Base-by-base conservation (phyloP, 148 eudicot species). In the Fagopyrum homotropicum region DNA sequence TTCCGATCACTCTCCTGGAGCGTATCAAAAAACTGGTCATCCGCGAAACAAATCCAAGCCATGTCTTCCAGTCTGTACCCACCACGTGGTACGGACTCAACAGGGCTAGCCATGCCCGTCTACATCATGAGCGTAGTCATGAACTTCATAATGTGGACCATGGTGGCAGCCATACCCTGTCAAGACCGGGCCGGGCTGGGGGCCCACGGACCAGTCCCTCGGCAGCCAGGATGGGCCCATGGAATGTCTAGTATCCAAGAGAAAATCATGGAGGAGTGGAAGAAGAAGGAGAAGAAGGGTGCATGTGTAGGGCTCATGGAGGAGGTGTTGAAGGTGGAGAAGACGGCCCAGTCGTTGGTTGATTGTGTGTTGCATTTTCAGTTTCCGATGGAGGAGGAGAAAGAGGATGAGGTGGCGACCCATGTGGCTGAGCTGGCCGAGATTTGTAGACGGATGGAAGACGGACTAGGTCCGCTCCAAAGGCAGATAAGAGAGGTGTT, bases 231-330 rank as follows among this genome's bases (percentile, higher is more conserved):
- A 0, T 95, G 99, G 97, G 94, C 92, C 57, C 88, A 87, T 0
- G 66, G 87, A 1, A 75, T 95, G 54, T 77, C 83, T 45, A 79
- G 82, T 74, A 79, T 95, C 71, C 94, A 89, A 9, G 99, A 95
- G 74, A 95, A 86, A 75, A 92, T 95, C 29, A 90, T 81, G 3
- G 99, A 95, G 79, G 97, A 95, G 69, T 90, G 92, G 99, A 92
- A 89, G 85, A 90, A 80, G 79, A 92, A 89, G 83, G 99, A 92
- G 83, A 95, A 89, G 85, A 92, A 84, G 73, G 94, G 93, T 56
- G 77, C 79, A 0, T 66, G n/a, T 43, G 71, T 7, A 5, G 99
- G 99, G 35, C 78, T 92, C 59, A 76, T 95, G 90, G 88, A 86
- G 50, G 99, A 95, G 80, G 76, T 86, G 19, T 89, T 83, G 55